Evolutionary conservation across 169 alveolate genomes (phyloP), one percentile per base, ranked within the genome.

Genomic region (Blepharisma undulans): DNA sequence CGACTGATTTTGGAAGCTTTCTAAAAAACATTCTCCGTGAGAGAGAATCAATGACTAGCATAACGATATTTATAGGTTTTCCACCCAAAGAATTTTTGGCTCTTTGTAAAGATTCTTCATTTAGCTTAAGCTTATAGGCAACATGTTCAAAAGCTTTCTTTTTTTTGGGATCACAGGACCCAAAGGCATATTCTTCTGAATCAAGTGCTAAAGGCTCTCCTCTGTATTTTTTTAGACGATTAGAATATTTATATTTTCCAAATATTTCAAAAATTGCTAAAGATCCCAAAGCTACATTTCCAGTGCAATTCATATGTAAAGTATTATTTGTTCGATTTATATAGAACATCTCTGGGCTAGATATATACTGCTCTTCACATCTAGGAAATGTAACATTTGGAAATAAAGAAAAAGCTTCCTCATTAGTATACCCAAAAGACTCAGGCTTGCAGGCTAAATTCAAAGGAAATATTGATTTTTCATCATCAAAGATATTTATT

Each of bases 11-110:
- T 18, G 48, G 87, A 10, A 72, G 27, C n/a, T 87, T 87, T 30
- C 91, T 61, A 32, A 22, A 87, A 87, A 87, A 87, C 7, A 14
- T 8, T 32, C 85, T 72, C 25, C 91, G 18, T 16, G 91, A 87
- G 8, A 84, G 34, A 21, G 90, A 84, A 60, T 84, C 90, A 12
- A 84, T 18, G 14, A 34, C 72, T 14, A 80, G 22, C 72, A 80
- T 80, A 18, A 27, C 88, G 14, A 80, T 80, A 22, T 80, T 80
- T 12, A 80, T 80, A 16, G 88, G 88, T 18, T 27, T 30, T 12
- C 18, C 14, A 27, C 32, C 25, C 18, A 80, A 76, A 10, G 88
- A 18, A 27, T 80, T 80, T 80, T 27, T 16, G 18, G 88, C 88
- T 27, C 88, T 21, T 10, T 18, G 14, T 30, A 80, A 27, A 18